phyloP scores from a whole-genome alignment of 148 eudicot species.

The Dianthus caryophyllus region DNA sequence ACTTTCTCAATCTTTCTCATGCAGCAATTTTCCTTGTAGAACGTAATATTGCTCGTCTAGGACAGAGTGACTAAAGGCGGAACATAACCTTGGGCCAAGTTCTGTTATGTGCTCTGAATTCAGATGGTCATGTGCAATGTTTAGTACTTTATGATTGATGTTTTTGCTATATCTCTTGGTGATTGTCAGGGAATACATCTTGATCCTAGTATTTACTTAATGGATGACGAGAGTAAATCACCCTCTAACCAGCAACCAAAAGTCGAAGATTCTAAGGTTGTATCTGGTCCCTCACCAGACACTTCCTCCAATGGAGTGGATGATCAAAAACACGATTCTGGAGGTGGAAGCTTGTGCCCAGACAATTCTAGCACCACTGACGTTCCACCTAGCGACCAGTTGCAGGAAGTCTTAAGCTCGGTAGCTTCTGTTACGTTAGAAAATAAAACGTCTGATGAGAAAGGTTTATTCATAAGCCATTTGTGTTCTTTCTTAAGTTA shows the following conservation, averaged over 20 bases:
- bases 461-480: slow-evolving; percentile 35
- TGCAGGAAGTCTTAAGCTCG: slow-evolving; percentile 33
- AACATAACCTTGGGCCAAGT: background rate
- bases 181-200: slow-evolving; percentile 81
- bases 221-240: slow-evolving; percentile 87
- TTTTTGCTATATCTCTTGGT: slow-evolving; percentile 3
- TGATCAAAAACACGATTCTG: slow-evolving; percentile 27
- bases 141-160: background rate
- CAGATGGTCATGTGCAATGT: background rate
- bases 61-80: background rate
- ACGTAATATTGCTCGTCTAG: background rate
- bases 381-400: slow-evolving; percentile 26
- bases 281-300: slow-evolving; percentile 25
- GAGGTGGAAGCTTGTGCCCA: slow-evolving; percentile 16
- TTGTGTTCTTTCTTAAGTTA: background rate
- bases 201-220: slow-evolving; percentile 96
- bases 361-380: slow-evolving; percentile 31
- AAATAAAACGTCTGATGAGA: slow-evolving; percentile 29
- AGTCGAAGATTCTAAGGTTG: slow-evolving; percentile 38
- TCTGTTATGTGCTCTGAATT: background rate
- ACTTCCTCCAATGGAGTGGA: slow-evolving; percentile 28
- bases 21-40: too few relatives aligned
- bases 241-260: slow-evolving; percentile 37
- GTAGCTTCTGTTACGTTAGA: slow-evolving; percentile 39
- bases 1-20: background rate